These are phyloP conservation scores for Echites panduratus DNA, from an alignment of 257 asterid species.

Conservation along the genomic window DNA sequence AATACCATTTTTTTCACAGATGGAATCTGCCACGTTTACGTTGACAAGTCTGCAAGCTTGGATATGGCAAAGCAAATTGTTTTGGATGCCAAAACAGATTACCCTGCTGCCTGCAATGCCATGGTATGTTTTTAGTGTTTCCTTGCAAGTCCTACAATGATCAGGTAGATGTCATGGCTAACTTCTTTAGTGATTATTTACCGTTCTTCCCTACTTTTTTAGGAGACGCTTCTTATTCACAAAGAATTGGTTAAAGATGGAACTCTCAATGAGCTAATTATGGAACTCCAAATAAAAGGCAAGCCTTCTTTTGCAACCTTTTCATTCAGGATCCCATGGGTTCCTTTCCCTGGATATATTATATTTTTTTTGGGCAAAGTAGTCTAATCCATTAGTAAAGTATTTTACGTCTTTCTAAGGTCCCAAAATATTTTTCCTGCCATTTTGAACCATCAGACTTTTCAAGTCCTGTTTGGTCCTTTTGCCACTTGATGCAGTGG, in stretches of 20 bases:
- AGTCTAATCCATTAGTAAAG: neutral
- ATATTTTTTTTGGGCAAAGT: neutral
- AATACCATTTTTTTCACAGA: constrained; percentile 28
- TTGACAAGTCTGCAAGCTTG: constrained; percentile 65
- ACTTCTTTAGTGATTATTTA: constrained; percentile 1
- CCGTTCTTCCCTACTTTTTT: constrained; percentile 10
- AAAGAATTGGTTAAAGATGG: constrained; percentile 45
- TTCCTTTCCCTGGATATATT: neutral
- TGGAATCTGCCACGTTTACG: constrained; percentile 80
- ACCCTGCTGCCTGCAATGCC: constrained; percentile 88
- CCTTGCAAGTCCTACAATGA: neutral
- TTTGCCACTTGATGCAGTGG: neutral
- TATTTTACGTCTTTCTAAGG: neutral
- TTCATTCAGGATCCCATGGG: neutral
- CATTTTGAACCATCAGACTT: neutral
- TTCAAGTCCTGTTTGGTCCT: neutral
- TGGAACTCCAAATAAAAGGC: constrained; percentile 70
- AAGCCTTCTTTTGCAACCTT: neutral
- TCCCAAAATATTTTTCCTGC: neutral
- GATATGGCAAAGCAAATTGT: constrained; percentile 63
- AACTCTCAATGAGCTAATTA: constrained; percentile 47
- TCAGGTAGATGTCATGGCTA: neutral
- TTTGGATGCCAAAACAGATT: constrained; percentile 69
- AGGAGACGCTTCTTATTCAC: constrained; percentile 83
- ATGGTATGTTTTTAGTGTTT: constrained; percentile 39